Conservation (phyloP, 2,329 filamentous ascomycete species). For the Nemania sp. region DNA sequence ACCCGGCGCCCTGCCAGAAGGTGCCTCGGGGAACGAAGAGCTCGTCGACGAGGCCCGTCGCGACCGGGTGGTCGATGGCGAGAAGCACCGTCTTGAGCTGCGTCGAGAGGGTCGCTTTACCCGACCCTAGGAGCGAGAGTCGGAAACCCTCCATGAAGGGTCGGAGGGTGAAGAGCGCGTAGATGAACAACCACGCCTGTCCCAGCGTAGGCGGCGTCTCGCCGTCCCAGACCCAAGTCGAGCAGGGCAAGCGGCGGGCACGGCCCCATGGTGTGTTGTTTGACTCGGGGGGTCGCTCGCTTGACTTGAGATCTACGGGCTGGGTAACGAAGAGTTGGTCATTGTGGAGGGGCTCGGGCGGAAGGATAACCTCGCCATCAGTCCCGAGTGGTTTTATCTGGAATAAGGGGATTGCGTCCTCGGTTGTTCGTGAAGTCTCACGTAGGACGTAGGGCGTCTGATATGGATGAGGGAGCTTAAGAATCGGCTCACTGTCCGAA, state of each 20-base stretch:
- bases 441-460: slow-evolving; percentile 50
- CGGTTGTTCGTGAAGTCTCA: slow-evolving; percentile 38
- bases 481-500: slow-evolving; percentile 44
- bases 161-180: slow-evolving; percentile 57
- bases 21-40: slow-evolving; percentile 55
- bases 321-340: slow-evolving; percentile 50
- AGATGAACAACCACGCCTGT: slow-evolving; percentile 58
- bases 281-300: slow-evolving; percentile 53
- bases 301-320: slow-evolving; percentile 53
- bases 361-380: slow-evolving; percentile 36
- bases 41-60: slow-evolving; percentile 38
- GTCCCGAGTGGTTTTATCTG: slow-evolving; percentile 42
- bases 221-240: slow-evolving; percentile 50
- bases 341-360: slow-evolving; percentile 43
- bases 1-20: slow-evolving; percentile 74
- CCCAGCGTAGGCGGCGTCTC: slow-evolving; percentile 49
- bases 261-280: slow-evolving; percentile 62
- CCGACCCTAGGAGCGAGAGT: slow-evolving; percentile 49
- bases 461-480: slow-evolving; percentile 57
- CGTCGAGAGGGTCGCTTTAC: slow-evolving; percentile 38
- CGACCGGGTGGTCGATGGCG: slow-evolving; percentile 53
- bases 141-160: slow-evolving; percentile 55
- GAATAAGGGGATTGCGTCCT: slow-evolving; percentile 40
- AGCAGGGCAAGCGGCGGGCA: slow-evolving; percentile 57
- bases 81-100: slow-evolving; percentile 55